Base-by-base conservation (phyloP, 1,284 basidiomycete genomes). In the Irpex sp. region DNA sequence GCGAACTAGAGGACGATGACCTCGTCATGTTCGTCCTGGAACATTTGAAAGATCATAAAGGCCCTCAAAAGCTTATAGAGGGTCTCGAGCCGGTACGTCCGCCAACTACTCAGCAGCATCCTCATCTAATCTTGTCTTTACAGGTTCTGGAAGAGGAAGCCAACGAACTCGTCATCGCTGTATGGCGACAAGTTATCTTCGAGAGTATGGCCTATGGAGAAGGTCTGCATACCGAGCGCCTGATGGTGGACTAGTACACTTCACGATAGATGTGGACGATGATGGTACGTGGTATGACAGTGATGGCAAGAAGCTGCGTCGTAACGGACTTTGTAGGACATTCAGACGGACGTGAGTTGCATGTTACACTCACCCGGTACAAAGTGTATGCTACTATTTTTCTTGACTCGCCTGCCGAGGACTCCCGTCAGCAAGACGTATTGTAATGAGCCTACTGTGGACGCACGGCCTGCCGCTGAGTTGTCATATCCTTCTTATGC, bases 91-190 rank as follows among this genome's bases (percentile, higher is more conserved):
- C 92, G 65, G 94, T 96, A 78, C 11, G 54, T 72, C 84, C n/a
- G 61, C 55, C 9, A 17, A 21, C 2, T n/a, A 8, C 4, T 61
- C 31, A 5, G 59, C n/a, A 57, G 13, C 8, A 34, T 19, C 9
- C 11, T 59, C 62, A 17, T 51, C 52, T 37, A 61, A 6, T 59
- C 7, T 48, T 36, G 56, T 57, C 62, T 58, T 34, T 58, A 6
- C 67, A 96, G 94, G 92, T 96, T 4, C 80, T 96, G 19, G 93
- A 93, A 71, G 94, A 96, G 75, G 94, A 96, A 74, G 93, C 94
- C 1, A 77, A 80, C 38, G 87, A 92, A 64, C 84, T 94, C 63
- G 82, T 86, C n/a, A 75, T 88, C 66, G 82, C 82, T 66, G 81
- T 96, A 49, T 96, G 94, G 94, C 84, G 92, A 61, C 92, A 94